A percentile compares a stretch with the other conserved stretches of the same genome.
These are phyloP conservation scores for Mortierella antarctica DNA, from an alignment of 192 early-diverging fungal genomes.

Conservation along the genomic window DNA sequence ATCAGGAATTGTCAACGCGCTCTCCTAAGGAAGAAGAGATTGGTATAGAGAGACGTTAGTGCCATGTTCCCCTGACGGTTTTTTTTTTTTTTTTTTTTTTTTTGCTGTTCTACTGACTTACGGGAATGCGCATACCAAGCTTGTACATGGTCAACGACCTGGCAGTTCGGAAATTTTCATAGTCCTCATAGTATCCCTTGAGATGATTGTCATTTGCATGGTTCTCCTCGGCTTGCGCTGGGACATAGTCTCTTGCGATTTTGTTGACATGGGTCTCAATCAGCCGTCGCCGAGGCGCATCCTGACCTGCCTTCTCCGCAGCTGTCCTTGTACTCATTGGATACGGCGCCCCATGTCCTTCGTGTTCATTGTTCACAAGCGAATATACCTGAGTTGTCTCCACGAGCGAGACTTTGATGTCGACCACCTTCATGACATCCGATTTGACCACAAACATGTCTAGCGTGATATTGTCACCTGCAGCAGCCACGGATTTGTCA, in stretches of 20 bases:
- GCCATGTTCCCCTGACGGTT: too few species aligned
- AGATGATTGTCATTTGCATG: slow-evolving; percentile 48
- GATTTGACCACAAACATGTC: slow-evolving; percentile 53
- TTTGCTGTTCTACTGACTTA: slow-evolving; percentile 4
- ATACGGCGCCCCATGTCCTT: background rate
- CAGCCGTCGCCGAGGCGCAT: background rate
- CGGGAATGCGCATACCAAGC: slow-evolving; percentile 44
- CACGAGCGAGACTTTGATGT: slow-evolving; percentile 47
- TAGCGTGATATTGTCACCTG: slow-evolving; percentile 33
- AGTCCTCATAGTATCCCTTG: slow-evolving; percentile 50
- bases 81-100: too few species aligned
- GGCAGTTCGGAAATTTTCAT: slow-evolving; percentile 39
- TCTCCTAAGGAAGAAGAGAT: slow-evolving; percentile 15
- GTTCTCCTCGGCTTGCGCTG: slow-evolving; percentile 42
- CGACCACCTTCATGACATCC: slow-evolving; percentile 46
- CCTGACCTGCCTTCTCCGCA: background rate
- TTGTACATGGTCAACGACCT: slow-evolving; percentile 49
- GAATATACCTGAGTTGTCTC: slow-evolving; percentile 42
- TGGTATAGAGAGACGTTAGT: background rate
- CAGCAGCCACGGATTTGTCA: slow-evolving; percentile 46
- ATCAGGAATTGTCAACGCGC: slow-evolving; percentile 37
- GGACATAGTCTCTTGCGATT: slow-evolving; percentile 48
- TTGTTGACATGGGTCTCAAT: slow-evolving; percentile 46
- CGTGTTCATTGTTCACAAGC: slow-evolving; percentile 6
- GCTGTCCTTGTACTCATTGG: background rate